phyloP scores from a whole-genome alignment of 192 early-diverging fungal genomes.

The Nowakowskiella sp. region DNA sequence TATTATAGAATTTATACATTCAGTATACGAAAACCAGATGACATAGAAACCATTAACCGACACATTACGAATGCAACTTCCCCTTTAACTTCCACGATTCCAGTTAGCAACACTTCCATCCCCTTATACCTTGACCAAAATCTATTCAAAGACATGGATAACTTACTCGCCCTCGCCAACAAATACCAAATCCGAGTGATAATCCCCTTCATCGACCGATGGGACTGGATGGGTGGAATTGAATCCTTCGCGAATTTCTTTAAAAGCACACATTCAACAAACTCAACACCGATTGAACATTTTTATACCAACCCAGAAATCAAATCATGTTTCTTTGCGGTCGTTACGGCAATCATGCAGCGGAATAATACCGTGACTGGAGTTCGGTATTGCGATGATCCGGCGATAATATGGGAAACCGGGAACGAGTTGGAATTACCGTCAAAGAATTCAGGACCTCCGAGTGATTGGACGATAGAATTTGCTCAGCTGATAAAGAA shows the following conservation, averaged over 20 bases:
- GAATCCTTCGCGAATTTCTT: slow-evolving; percentile 14
- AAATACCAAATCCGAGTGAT: slow-evolving; percentile 23
- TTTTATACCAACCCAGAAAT: slow-evolving; percentile 25
- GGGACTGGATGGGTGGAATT: slow-evolving; percentile 34
- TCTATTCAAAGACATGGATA: slow-evolving; percentile 23
- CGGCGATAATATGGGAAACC: slow-evolving; percentile 35
- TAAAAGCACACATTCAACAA: no score
- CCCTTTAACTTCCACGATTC: neutral
- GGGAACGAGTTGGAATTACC: slow-evolving; percentile 47
- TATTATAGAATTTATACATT: no score
- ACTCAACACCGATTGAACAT: no score
- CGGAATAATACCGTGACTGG: slow-evolving; percentile 38
- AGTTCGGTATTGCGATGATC: slow-evolving; percentile 29
- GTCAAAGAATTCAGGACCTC: slow-evolving; percentile 11
- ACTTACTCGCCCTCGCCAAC: slow-evolving; percentile 16
- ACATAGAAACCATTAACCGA: no score
- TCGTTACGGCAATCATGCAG: slow-evolving; percentile 22
- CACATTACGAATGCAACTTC: neutral
- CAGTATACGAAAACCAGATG: no score
- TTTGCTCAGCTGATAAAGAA: slow-evolving; percentile 19
- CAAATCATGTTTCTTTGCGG: slow-evolving; percentile 12
- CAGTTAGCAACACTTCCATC: no score
- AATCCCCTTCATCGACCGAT: slow-evolving; percentile 31
- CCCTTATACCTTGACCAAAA: slow-evolving; percentile 20
- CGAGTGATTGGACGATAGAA: slow-evolving; percentile 29